phyloP scores from a whole-genome alignment of 2,329 filamentous ascomycete species.

The Mycosphaerella sp. region DNA sequence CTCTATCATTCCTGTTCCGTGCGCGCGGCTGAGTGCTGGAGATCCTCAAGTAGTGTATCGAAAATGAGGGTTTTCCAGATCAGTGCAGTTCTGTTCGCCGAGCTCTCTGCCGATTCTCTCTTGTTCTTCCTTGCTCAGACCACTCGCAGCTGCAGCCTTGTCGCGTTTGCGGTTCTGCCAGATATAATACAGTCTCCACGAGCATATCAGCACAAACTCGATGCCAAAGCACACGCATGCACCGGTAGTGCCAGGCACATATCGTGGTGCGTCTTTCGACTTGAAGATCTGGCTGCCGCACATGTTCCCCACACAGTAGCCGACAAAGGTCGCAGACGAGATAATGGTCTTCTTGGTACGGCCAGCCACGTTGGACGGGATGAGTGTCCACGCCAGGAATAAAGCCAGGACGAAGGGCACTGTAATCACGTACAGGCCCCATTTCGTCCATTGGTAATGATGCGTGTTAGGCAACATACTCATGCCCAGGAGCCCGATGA shows the following conservation, averaged over 20 bases:
- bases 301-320: conserved; percentile 47
- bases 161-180: conserved; percentile 36
- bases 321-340: conserved; percentile 43
- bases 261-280: conserved; percentile 40
- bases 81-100: conserved; percentile 64
- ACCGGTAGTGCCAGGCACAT: conserved; percentile 40
- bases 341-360: conserved; percentile 45
- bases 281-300: conserved; percentile 45
- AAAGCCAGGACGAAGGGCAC: conserved; percentile 32
- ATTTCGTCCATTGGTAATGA: conserved; percentile 35
- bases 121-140: conserved; percentile 51
- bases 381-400: conserved; percentile 34
- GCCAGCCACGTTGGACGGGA: conserved; percentile 44
- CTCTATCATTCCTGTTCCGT: too few relatives aligned
- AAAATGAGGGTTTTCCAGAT: conserved; percentile 45
- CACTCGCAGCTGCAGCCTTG: conserved; percentile 22
- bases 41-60: conserved; percentile 24
- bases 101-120: conserved; percentile 59
- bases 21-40: too few relatives aligned
- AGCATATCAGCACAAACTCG: conserved; percentile 34
- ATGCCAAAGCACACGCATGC: conserved; percentile 36
- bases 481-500: conserved; percentile 34
- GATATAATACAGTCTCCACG: conserved; percentile 40
- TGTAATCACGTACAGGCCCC: conserved; percentile 32
- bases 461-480: conserved; percentile 33